Conservation (phyloP, 345 rosid species). For the Melaleuca alternifolia region DNA sequence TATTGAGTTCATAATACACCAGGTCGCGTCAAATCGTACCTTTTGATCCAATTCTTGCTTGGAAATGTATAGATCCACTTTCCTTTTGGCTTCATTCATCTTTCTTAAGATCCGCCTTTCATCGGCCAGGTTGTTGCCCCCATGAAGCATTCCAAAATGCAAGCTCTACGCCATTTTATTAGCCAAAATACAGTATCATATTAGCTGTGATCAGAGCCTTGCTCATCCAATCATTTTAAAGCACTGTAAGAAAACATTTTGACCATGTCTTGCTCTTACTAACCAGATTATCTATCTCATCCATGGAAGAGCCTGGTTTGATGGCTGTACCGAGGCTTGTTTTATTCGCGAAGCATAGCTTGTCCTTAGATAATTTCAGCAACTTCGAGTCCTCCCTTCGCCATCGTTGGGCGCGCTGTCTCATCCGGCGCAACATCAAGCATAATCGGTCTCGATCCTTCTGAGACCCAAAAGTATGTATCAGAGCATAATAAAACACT, state of each 20-base stretch:
- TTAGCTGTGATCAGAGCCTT: background rate
- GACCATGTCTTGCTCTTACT: background rate
- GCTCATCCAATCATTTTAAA: background rate
- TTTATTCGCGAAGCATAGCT: background rate
- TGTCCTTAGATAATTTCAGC: background rate
- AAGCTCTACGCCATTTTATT: background rate
- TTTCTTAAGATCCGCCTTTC: background rate
- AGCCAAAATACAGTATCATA: background rate
- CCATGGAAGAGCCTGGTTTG: background rate
- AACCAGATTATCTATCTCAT: background rate
- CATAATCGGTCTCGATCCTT: background rate
- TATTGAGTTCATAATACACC: background rate
- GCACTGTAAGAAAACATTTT: background rate
- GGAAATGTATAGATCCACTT: background rate
- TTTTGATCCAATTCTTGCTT: background rate
- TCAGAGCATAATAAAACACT: background rate
- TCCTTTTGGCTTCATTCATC: background rate
- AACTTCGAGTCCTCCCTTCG: background rate
- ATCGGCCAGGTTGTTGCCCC: background rate
- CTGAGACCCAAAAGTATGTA: background rate
- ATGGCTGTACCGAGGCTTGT: background rate
- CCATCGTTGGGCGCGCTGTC: background rate
- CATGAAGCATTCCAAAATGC: constrained; percentile 2
- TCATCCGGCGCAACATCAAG: background rate
- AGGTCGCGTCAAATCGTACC: background rate